Conservation (phyloP, 306 rosid genomes). For the Malus sieversii region DNA sequence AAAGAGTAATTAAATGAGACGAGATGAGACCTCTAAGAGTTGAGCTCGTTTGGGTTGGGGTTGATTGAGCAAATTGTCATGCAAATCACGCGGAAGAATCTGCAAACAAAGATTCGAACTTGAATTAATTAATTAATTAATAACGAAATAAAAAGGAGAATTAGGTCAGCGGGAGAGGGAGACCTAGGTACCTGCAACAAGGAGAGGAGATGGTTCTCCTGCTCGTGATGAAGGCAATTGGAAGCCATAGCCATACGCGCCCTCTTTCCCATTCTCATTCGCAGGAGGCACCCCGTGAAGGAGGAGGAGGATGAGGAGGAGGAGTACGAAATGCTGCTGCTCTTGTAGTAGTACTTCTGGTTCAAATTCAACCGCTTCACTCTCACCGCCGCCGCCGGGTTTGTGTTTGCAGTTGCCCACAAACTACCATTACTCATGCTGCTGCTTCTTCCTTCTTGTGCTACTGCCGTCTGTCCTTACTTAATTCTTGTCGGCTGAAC, state of each 20-base stretch:
- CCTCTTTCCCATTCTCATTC: not conserved
- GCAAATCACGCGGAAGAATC: constrained; percentile 61
- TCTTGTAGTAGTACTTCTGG: not conserved
- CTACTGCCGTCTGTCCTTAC: not conserved
- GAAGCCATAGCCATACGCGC: not conserved
- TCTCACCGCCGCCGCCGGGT: not conserved
- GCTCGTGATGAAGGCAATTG: not conserved
- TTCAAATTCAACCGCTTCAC: not conserved
- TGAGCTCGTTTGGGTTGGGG: constrained; percentile 32
- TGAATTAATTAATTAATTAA: not conserved
- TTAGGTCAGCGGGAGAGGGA: not conserved
- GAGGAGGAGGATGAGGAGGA: not conserved
- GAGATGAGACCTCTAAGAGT: constrained; percentile 42
- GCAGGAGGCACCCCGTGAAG: not conserved
- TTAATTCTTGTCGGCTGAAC: not conserved
- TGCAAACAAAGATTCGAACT: not conserved
- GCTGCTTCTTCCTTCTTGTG: not conserved
- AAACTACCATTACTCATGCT: not conserved
- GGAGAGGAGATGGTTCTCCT: constrained; percentile 39
- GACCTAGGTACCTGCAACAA: constrained; percentile 32
- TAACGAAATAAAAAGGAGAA: not conserved
- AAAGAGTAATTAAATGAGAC: not conserved
- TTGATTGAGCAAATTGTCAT: constrained; percentile 42
- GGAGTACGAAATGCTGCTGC: not conserved
- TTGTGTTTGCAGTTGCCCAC: not conserved